These are phyloP conservation scores for Globisporangium canariense DNA, from an alignment of 352 stramenopile species.

Conservation along the genomic window DNA sequence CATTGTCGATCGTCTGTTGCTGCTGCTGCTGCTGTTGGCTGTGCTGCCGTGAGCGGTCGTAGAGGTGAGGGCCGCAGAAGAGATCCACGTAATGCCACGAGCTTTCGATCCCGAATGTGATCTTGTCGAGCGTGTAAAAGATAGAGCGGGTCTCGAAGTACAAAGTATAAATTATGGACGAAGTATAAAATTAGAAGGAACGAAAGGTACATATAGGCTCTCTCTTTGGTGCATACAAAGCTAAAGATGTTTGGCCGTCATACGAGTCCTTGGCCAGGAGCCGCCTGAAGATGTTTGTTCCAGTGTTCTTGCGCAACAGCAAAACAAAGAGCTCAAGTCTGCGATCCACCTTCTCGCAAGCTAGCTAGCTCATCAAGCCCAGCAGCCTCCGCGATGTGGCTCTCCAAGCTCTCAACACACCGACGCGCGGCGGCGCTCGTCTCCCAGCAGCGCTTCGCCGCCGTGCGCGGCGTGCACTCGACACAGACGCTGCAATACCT, in stretches of 20 bases:
- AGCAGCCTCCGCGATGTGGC: conserved; percentile 7
- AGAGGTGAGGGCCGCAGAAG: background rate
- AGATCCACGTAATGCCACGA: background rate
- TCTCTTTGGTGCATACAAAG: background rate
- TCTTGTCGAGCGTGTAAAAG: background rate
- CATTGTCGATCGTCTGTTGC: background rate
- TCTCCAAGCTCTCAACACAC: conserved; percentile 14
- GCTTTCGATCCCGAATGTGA: conserved; percentile 7
- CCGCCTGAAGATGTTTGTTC: background rate
- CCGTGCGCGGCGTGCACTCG: conserved; percentile 9
- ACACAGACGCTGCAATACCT: conserved; percentile 24
- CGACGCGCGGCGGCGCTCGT: conserved; percentile 7
- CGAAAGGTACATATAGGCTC: no score
- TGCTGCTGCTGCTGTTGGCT: background rate
- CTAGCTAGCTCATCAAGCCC: background rate
- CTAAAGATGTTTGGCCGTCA: background rate
- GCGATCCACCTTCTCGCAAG: conserved; percentile 1
- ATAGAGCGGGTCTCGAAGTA: background rate
- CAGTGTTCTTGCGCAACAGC: background rate
- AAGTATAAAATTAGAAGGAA: no score
- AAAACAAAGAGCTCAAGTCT: background rate
- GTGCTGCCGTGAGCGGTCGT: background rate
- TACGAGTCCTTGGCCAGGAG: background rate
- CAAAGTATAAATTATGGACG: no score
- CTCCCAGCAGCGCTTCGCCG: conserved; percentile 11